Base-by-base conservation (phyloP, 345 rosid species). In the Eucalyptus fibrosa region DNA sequence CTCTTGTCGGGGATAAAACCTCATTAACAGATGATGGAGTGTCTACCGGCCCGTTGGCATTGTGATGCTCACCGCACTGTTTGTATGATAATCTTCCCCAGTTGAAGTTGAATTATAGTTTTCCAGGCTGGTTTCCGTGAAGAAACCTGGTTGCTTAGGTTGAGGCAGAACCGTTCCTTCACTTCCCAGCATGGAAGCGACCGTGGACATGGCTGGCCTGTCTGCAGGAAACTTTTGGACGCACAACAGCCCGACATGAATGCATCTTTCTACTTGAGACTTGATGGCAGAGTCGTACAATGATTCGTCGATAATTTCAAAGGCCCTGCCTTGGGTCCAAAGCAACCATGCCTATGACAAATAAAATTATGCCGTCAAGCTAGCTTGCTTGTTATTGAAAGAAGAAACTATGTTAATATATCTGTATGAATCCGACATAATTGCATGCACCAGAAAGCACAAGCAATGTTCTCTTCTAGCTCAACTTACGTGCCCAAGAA, bases 61-160 rank as follows among this genome's bases (percentile, higher is more conserved):
- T 17, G 91, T 89, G 82, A 89, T 23, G 17, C 91, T 91, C 5
- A 91, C 47, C 12, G 30, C 62, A 88, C 81, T 90, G 17, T 62
- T 26, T 17, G 90, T 80, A 86, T 87, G 40, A 32, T 21, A 13
- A 40, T 40, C 24, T 77, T 72, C 91, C 13, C 80, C 45, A 23
- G 2, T 87, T 12, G 67, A 21, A 26, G 44, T 6, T 16, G 19
- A 32, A 3, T 34, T n/a, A 28, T 56, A 45, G 49, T 37, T 34
- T 18, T 6, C 30, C 5, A 21, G 45, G 34, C 87, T 88, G 80
- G 87, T 89, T 37, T 88, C 62, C 60, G 86, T 47, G 87, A 88
- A 80, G 50, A 91, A 93, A 9, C 92, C 91, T 2, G 92, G 93
- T 9, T 87, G 91, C 77, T 90, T 89, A 24, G 94, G 92, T 86